Evolutionary conservation across 805 yeast genomes (phyloP), one percentile per base, ranked within the genome.

Genomic region (Zygoascus tannicola): DNA sequence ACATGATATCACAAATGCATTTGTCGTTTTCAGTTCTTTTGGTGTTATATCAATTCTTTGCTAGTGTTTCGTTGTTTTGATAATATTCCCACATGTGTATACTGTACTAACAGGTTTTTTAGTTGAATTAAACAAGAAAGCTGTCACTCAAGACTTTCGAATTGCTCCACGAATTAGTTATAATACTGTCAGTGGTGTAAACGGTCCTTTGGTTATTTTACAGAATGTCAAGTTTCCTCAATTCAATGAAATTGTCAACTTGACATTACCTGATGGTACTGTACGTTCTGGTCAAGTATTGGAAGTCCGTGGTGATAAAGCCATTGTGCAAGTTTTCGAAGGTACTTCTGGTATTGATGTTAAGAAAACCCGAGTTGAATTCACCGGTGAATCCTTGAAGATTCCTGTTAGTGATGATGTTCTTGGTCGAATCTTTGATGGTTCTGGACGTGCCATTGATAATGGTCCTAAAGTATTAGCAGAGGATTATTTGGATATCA

Each of bases 341-440:
- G 99, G 99, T 61, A 92, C 99, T 42, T 82, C 96, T 4, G 99
- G 98, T 60, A 85, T 92, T 56, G 99, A 92, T 72, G 97, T 92
- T 51, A 88, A 92, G 71, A 92, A 88, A 71, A 92, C 99, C 41
- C 76, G 87, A 47, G 95, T 94, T 49, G 97, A 94, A 68, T 90
- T 92, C 70, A 88, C 98, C 34, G 98, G 99, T 50, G 80, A 90
- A 64, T 85, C 79, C 66, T 74, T 92, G 73, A 85, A 80, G 66
- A 85, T 92, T 52, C 83, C 97, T 19, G 98, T 92, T 20, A 82
- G 95, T 45, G 98, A 92, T 67, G 99, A 92, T 63, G 81, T 88
- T 74, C 73, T 94, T 61, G 99, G 99, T 53, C 83, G 99, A 74
- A 85, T 92, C 53, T 92, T 92, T 65, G 96, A 92, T 68, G 99